Base-by-base conservation (phyloP, 2,329 filamentous ascomycete genomes). In the Curvularia spicifera region DNA sequence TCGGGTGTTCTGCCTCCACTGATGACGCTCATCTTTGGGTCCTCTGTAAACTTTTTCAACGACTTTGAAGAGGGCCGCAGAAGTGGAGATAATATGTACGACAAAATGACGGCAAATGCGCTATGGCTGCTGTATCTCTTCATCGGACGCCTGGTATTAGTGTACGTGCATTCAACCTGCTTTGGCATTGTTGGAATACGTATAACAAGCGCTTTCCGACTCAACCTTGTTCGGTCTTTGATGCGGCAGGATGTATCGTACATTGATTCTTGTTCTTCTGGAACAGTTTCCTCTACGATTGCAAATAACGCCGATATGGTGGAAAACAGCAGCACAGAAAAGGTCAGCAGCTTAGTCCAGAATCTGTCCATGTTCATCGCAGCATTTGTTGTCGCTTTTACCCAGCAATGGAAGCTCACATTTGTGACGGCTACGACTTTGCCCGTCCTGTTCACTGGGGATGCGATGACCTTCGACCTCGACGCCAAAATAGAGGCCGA, bases 341-440 rank as follows among this genome's bases (percentile, higher is more conserved):
- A 46, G 24, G 43, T 46, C 13, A 24, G 43, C 28, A 46, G 24
- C 43, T 46, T 46, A 24, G 13, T 46, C n/a, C 24, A 29, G 24
- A 46, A 46, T 29, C 12, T 46, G 43, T 29, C 22, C 13, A 46
- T 46, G 43, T 46, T 46, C 3, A 46, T 46, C n/a, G 24, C 43
- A 18, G 43, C 43, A 46, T 46, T 46, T 29, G 43, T 46, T 29
- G 43, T 46, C 13, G 43, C 43, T 31, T 45, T 46, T 29, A 46
- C 22, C 12, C 24, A 46, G 26, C 43, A 46, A 46, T 46, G 43
- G 24, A 46, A 46, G 24, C 43, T 29, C 13, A 46, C 22, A n/a
- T 31, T 46, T 46, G 43, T 31, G 7, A 46, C 43, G 5, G 43
- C 43, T 46, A 29, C 43, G n/a, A 29, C 43, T 1, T 15, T 46